phyloP scores from a whole-genome alignment of 257 asterid genomes.

The Solanum dulcamara region DNA sequence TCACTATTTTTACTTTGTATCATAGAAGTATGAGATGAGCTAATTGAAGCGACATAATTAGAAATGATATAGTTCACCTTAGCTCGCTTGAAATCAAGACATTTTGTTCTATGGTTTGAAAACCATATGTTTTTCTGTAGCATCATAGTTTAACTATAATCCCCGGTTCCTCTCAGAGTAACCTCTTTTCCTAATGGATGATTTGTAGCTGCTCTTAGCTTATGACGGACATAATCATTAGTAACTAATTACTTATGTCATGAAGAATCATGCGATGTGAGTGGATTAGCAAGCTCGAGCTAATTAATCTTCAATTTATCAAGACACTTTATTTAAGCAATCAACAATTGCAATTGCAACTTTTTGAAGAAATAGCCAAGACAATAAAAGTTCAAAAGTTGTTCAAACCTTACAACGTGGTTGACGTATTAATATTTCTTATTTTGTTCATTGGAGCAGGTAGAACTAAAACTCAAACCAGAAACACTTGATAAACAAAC shows the following conservation, averaged over 20 bases:
- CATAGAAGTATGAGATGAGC: not conserved
- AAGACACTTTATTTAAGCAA: not conserved
- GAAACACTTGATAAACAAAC: conserved; percentile 4
- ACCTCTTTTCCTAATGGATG: no score
- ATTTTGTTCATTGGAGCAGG: conserved; percentile 35
- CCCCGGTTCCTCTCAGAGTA: no score
- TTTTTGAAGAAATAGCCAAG: not conserved
- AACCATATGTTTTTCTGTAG: no score
- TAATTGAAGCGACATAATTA: not conserved
- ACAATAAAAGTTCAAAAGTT: not conserved
- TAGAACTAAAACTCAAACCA: conserved; percentile 35
- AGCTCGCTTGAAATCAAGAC: not conserved
- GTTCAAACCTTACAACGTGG: not conserved
- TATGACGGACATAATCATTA: no score
- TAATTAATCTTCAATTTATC: not conserved
- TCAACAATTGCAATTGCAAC: not conserved
- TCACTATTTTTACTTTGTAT: not conserved
- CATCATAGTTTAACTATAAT: no score
- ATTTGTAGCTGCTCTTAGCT: no score
- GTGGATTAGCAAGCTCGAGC: not conserved
- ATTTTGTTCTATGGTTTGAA: not conserved
- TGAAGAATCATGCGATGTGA: not conserved
- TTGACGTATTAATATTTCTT: conserved; percentile 10
- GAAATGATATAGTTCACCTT: not conserved
- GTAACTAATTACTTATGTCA: not conserved